Percentiles rank a stretch among this genome's conserved stretches.
phyloP scores from a whole-genome alignment of 2,329 filamentous ascomycete genomes.

The Fonsecaea multimorphosa region DNA sequence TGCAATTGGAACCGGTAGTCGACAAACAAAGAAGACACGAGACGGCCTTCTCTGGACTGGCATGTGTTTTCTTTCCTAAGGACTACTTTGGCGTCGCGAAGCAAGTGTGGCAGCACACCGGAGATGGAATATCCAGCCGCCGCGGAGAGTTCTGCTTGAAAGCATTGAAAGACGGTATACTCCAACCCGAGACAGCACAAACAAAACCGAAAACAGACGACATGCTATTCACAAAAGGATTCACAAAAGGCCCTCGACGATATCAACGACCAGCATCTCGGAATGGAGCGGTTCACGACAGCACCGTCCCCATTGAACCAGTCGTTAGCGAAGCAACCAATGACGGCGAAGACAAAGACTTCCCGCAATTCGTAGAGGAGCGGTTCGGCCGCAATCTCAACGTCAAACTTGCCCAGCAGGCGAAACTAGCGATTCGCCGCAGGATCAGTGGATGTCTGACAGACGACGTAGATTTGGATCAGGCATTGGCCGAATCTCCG shows the following conservation, averaged over 20 bases:
- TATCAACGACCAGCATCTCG: conserved; percentile 72
- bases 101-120: conserved; percentile 95
- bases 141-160: conserved; percentile 86
- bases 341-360: conserved; percentile 64
- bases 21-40: conserved; percentile 53
- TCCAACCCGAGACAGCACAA: conserved; percentile 49
- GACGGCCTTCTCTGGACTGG: conserved; percentile 66
- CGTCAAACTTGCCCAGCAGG: conserved; percentile 76
- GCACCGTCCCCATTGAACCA: conserved; percentile 19
- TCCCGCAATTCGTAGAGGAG: conserved; percentile 84
- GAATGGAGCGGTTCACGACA: conserved; percentile 51
- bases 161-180: conserved; percentile 72
- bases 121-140: conserved; percentile 89
- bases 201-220: conserved; percentile 33
- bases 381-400: conserved; percentile 91
- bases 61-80: conserved; percentile 73
- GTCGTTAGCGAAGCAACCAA: conserved; percentile 32
- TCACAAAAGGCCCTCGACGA: conserved; percentile 74
- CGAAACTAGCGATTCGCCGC: conserved; percentile 81
- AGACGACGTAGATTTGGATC: conserved; percentile 70
- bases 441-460: conserved; percentile 87
- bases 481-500: conserved; percentile 57
- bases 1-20: conserved; percentile 69
- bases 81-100: conserved; percentile 77
- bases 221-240: conserved; percentile 63